Evolutionary conservation across 1,284 basidiomycete species (phyloP).

Genomic region (Papiliotrema flavescens): DNA sequence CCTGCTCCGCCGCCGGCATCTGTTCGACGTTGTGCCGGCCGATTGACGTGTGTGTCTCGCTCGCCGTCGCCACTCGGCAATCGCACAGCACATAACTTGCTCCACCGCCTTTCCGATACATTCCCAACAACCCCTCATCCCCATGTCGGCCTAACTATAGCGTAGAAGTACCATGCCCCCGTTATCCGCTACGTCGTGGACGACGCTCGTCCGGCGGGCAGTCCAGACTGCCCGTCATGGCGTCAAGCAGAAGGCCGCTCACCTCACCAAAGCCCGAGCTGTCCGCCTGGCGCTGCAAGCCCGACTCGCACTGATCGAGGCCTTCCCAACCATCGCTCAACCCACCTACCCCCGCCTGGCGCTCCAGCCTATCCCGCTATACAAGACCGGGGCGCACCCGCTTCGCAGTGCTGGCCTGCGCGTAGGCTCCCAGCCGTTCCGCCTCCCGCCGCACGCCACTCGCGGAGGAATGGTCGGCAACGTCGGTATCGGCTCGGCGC

Average conservation of each 20-base stretch:
- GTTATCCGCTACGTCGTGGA: slow-evolving; percentile 22
- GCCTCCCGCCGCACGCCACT: slow-evolving; percentile 8
- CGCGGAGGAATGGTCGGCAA: slow-evolving; percentile 24
- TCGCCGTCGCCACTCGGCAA: not conserved
- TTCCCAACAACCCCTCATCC: not conserved
- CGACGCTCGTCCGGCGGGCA: slow-evolving; percentile 19
- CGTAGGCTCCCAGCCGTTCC: not conserved
- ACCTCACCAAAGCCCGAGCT: slow-evolving; percentile 3
- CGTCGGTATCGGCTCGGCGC: slow-evolving; percentile 34
- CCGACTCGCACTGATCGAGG: slow-evolving; percentile 14
- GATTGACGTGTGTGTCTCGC: not conserved
- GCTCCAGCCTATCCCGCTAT: slow-evolving; percentile 12
- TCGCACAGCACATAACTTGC: not conserved
- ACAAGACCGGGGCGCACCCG: slow-evolving; percentile 1
- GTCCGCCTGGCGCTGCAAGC: slow-evolving; percentile 1
- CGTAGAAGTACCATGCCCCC: slow-evolving; percentile 20
- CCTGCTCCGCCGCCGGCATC: not conserved
- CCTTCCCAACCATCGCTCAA: slow-evolving; percentile 23
- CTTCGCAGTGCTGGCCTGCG: not conserved
- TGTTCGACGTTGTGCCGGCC: not conserved
- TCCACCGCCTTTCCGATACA: not conserved
- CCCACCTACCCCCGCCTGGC: slow-evolving; percentile 17
- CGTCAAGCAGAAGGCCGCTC: slow-evolving; percentile 1
- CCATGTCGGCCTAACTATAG: not conserved
- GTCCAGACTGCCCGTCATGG: slow-evolving; percentile 14